phyloP scores from a whole-genome alignment of 495 filamentous ascomycete species.

The Cladorrhinum samala region DNA sequence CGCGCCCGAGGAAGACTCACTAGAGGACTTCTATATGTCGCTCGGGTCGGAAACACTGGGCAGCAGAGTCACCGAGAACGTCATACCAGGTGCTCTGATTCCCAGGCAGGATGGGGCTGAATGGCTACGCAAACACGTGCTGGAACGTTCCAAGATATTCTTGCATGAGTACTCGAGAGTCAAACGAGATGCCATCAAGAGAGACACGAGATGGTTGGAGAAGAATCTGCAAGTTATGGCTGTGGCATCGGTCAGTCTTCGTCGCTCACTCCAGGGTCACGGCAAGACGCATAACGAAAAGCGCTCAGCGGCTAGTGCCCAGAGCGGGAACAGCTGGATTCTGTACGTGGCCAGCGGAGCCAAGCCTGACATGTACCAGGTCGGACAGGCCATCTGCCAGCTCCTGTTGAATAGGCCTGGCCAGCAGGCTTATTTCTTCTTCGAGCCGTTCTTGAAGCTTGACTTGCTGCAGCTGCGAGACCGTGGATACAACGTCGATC shows the following conservation, averaged over 20 bases:
- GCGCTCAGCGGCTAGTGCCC: slow-evolving; percentile 54
- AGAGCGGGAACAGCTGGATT: slow-evolving; percentile 26
- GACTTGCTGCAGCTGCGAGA: slow-evolving; percentile 68
- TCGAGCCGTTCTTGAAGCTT: slow-evolving; percentile 77
- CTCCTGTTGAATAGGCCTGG: slow-evolving; percentile 76
- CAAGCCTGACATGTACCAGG: slow-evolving; percentile 75
- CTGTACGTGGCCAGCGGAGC: slow-evolving; percentile 48
- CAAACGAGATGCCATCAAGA: slow-evolving; percentile 63
- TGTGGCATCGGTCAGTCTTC: slow-evolving; percentile 67
- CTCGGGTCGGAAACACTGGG: slow-evolving; percentile 56
- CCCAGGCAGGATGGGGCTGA: slow-evolving; percentile 42
- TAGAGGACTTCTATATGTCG: slow-evolving; percentile 76
- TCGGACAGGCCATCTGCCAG: slow-evolving; percentile 74
- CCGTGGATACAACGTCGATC: slow-evolving; percentile 90
- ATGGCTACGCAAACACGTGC: slow-evolving; percentile 67
- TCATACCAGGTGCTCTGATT: slow-evolving; percentile 44
- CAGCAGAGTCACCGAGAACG: slow-evolving; percentile 54
- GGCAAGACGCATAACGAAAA: slow-evolving; percentile 60
- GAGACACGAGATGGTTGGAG: slow-evolving; percentile 84
- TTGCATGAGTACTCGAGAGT: slow-evolving; percentile 61
- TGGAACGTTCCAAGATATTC: slow-evolving; percentile 83
- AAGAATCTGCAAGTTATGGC: slow-evolving; percentile 72
- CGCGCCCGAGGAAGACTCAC: slow-evolving; percentile 77
- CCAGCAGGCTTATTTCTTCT: slow-evolving; percentile 74
- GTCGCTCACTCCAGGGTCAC: slow-evolving; percentile 63